These are phyloP conservation scores for Magnusiomyces ingens DNA, from an alignment of 1,139 yeast species.

Conservation along the genomic window DNA sequence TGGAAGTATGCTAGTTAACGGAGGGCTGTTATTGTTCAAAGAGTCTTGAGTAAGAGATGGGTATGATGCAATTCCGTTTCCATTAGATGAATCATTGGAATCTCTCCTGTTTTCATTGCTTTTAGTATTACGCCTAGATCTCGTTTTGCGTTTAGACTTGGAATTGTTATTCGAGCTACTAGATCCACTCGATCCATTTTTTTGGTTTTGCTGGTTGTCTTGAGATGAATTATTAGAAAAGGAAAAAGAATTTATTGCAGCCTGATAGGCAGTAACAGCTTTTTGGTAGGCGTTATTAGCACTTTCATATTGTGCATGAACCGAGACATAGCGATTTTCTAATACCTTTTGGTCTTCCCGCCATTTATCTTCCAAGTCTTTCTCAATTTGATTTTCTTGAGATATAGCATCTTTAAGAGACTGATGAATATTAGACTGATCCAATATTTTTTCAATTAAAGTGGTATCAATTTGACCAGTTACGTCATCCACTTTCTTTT, in stretches of 20 bases:
- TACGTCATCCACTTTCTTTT: conserved; percentile 22
- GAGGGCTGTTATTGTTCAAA: background rate
- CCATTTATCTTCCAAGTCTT: conserved; percentile 31
- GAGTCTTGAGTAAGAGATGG: background rate
- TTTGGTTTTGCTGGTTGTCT: background rate
- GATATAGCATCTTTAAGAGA: conserved; percentile 19
- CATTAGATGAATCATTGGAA: background rate
- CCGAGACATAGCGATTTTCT: conserved; percentile 30
- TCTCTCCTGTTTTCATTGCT: conserved; percentile 7
- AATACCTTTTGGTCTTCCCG: conserved; percentile 29
- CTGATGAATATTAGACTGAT: conserved; percentile 21
- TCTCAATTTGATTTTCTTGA: conserved; percentile 23
- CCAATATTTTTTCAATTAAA: conserved; percentile 20
- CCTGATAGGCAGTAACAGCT: conserved; percentile 12
- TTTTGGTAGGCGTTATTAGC: conserved; percentile 24
- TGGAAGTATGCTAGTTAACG: background rate
- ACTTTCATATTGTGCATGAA: conserved; percentile 29
- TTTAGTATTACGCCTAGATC: conserved; percentile 15
- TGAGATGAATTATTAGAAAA: conserved; percentile 16
- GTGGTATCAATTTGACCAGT: conserved; percentile 24
- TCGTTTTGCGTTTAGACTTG: conserved; percentile 11
- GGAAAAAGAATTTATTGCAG: conserved; percentile 10
- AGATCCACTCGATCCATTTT: conserved; percentile 4
- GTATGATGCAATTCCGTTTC: background rate
- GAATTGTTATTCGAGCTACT: conserved; percentile 7